phyloP scores from a whole-genome alignment of 768 basidiomycete genomes.

The Candolleomyces efflorescens region DNA sequence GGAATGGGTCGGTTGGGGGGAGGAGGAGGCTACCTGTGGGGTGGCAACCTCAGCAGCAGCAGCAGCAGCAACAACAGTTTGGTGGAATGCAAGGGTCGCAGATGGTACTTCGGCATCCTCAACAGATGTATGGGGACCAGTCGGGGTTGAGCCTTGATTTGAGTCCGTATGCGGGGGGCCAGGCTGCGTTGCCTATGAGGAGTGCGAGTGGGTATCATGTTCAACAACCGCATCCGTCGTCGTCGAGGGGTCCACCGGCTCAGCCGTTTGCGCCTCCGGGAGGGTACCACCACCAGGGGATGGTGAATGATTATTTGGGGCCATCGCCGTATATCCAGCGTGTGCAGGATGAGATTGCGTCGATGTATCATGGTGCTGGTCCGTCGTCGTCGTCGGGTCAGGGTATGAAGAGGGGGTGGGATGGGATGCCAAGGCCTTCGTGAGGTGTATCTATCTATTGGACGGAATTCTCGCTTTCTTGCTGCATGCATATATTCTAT shows the following conservation, averaged over 20 bases:
- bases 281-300: not conserved
- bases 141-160: too few species aligned
- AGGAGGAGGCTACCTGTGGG: too few species aligned
- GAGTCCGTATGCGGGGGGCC: not conserved
- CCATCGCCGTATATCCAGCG: not conserved
- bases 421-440: too few species aligned
- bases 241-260: not conserved
- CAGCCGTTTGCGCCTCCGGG: not conserved
- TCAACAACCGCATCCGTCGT: not conserved
- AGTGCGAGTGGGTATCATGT: not conserved
- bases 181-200: not conserved
- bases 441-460: too few species aligned
- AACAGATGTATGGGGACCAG: not conserved
- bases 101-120: not conserved
- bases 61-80: not conserved
- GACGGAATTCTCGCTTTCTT: too few species aligned
- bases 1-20: too few species aligned
- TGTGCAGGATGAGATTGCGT: slow-evolving; percentile 1
- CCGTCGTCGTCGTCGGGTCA: not conserved
- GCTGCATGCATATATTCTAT: too few species aligned
- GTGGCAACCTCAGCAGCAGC: not conserved
- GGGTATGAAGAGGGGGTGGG: not conserved
- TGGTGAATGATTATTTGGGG: not conserved
- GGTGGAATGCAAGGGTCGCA: not conserved
- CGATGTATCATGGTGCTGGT: not conserved